These are phyloP conservation scores for Trametes polyzona DNA, from an alignment of 1,284 basidiomycete genomes.

Conservation along the genomic window DNA sequence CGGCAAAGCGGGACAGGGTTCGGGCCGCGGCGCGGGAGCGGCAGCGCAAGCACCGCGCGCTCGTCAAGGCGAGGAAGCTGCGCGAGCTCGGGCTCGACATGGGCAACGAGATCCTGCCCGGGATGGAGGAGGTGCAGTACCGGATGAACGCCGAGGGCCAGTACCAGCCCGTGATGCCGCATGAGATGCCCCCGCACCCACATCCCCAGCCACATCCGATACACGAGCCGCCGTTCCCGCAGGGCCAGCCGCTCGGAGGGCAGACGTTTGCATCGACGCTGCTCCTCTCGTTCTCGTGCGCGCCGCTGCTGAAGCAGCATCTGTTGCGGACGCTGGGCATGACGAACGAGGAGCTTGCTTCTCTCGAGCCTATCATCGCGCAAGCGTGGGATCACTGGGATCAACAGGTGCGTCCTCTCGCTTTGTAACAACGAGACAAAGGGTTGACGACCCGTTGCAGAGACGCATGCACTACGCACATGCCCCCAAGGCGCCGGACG, in stretches of 20 bases:
- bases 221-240: constrained; percentile 42
- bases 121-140: constrained; percentile 65
- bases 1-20: constrained; percentile 65
- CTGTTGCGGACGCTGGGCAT: constrained; percentile 70
- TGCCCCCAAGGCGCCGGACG: constrained; percentile 41
- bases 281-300: constrained; percentile 71
- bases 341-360: constrained; percentile 77
- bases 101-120: constrained; percentile 65
- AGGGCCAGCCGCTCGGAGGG: constrained; percentile 50
- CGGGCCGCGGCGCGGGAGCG: constrained; percentile 74
- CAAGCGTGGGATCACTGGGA: constrained; percentile 85
- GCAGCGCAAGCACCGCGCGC: constrained; percentile 75
- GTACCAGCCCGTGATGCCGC: constrained; percentile 59
- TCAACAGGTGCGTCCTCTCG: constrained; percentile 56
- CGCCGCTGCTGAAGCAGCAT: constrained; percentile 72
- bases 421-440: constrained; percentile 2
- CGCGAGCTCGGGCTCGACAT: constrained; percentile 76
- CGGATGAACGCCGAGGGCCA: constrained; percentile 59
- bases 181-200: constrained; percentile 45
- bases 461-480: constrained; percentile 67
- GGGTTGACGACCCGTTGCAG: constrained; percentile 38
- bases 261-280: constrained; percentile 76
- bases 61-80: constrained; percentile 78
- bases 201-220: constrained; percentile 33
- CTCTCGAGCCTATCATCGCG: constrained; percentile 76